Evolutionary conservation across 2,329 filamentous ascomycete genomes (phyloP), one percentile per base, ranked within the genome.

Genomic region (Ampelomyces quisqualis): DNA sequence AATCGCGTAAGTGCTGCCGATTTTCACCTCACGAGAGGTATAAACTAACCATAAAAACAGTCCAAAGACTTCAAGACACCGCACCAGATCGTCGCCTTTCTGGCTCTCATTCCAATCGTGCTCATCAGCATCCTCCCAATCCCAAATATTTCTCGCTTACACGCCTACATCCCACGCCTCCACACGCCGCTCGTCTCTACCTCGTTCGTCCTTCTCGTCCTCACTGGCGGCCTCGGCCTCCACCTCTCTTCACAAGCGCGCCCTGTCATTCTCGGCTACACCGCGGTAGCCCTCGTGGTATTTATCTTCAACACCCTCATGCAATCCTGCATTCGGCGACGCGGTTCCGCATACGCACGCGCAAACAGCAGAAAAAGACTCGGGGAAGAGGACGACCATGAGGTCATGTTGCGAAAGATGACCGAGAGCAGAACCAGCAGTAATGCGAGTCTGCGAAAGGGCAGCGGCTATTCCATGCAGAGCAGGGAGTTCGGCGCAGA

Each of bases 51-150:
- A 35, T 2, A 8, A 9, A 17, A 23, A 27, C 50, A 74, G 64
- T 72, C 70, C 27, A 70, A 69, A 42, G 38, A 55, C 40, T 75
- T 70, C 64, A 65, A 51, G 45, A 67, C 73, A 7, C 56, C 69
- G 3, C 75, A 77, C 55, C 75, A 77, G 47, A 67, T 76, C 49
- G 42, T 75, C 38, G 73, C 74, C 17, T 65, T 76, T 29, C 32
- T 73, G 26, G 32, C 90, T 77, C 43, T 68, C n/a, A 32, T 53
- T n/a, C 62, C 62, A 4, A 51, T 65, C 33, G 40, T 64, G 10
- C 40, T 64, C 5, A 39, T 57, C 3, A 41, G 50, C 19, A 4
- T 60, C 27, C 58, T 65, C 14, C 58, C 62, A 9, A 20, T 55
- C 10, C 51, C 34, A 5, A 50, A 46, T 6, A 30, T 61, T 47